Percentiles rank a stretch among this genome's conserved stretches.
These are phyloP conservation scores for Colletotrichum sp. DNA, from an alignment of 2,329 filamentous ascomycete species.

Conservation along the genomic window DNA sequence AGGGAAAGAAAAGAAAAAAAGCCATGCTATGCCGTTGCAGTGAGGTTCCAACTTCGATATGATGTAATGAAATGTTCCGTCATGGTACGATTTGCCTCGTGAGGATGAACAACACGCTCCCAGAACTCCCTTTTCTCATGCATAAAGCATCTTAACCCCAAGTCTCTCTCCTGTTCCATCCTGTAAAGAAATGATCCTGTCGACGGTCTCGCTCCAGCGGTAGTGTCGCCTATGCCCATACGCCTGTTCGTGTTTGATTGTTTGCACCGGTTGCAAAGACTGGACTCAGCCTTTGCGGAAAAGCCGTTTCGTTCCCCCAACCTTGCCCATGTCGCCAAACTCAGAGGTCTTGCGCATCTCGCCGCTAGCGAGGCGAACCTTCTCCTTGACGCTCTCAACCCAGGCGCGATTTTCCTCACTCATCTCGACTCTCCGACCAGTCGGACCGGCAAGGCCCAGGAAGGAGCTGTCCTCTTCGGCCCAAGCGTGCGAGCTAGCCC, in stretches of 20 bases:
- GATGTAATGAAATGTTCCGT: slow-evolving; percentile 3
- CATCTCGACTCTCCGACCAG: slow-evolving; percentile 67
- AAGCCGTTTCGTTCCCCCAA: slow-evolving; percentile 75
- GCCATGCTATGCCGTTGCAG: not conserved
- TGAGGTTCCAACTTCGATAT: not conserved
- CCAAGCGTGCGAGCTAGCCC: slow-evolving; percentile 61
- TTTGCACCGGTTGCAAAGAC: not conserved
- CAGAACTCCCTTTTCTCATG: slow-evolving; percentile 1
- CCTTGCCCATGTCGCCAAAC: slow-evolving; percentile 75
- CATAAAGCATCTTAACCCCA: not conserved
- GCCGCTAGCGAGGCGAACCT: slow-evolving; percentile 74
- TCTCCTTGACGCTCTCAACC: slow-evolving; percentile 84
- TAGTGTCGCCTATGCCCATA: not conserved
- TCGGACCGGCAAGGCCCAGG: slow-evolving; percentile 75
- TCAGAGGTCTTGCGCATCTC: slow-evolving; percentile 46
- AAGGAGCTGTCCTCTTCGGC: slow-evolving; percentile 62
- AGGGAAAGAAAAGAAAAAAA: not conserved
- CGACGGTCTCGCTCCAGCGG: not conserved
- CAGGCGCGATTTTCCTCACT: slow-evolving; percentile 78
- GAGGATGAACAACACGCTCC: not conserved
- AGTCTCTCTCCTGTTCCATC: not conserved
- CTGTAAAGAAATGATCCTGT: not conserved
- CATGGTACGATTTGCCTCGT: slow-evolving; percentile 3
- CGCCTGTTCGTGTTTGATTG: not conserved
- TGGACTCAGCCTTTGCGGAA: slow-evolving; percentile 54